Evolutionary conservation across 2,329 filamentous ascomycete species (phyloP), one percentile per base, ranked within the genome.

Genomic region (Davidsoniella eucalypti): DNA sequence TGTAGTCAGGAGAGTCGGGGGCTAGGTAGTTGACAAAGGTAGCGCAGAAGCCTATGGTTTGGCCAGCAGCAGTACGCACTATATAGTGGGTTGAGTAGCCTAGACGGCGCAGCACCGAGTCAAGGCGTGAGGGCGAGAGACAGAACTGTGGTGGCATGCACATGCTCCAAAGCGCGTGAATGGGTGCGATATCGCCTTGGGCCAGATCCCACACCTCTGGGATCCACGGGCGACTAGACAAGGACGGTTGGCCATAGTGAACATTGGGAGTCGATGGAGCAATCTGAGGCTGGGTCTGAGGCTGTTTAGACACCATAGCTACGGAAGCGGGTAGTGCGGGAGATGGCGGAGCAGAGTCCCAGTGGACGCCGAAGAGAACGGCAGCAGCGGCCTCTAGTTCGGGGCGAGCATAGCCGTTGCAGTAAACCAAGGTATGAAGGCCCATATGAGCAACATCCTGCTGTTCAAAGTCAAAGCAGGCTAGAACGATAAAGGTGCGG

Each of bases 21-120:
- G 76, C 71, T 43, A 70, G 67, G 59, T 73, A 78, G 3, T 71
- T 75, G 26, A 74, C 72, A 57, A 74, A 79, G 7, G 75, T 78
- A 8, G 75, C 74, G 57, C 75, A 78, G 54, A 79, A 78, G 0
- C 75, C 76, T 37, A 79, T 58, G 21, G 74, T 56, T 36, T 66
- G 63, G 2, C 60, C 67, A 9, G 59, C 60, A 2, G 69, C 66
- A n/a, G 72, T 66, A 45, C 69, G 68, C 25, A 78, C 72, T 26
- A 76, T 63, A 54, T 74, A 75, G 59, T 79, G 73, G 64, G 71
- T 72, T 7, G 69, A 67, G 54, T 75, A 78, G 38, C 74, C 75
- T 50, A 72, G 69, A 40, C 74, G 68, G 51, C 68, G 64, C 3
- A 80, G 64, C 1, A 79, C 58, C 2, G 64, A 63, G 23, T 64